Evolutionary conservation across 2,329 filamentous ascomycete genomes (phyloP).

Genomic region (Exophiala calicioides): DNA sequence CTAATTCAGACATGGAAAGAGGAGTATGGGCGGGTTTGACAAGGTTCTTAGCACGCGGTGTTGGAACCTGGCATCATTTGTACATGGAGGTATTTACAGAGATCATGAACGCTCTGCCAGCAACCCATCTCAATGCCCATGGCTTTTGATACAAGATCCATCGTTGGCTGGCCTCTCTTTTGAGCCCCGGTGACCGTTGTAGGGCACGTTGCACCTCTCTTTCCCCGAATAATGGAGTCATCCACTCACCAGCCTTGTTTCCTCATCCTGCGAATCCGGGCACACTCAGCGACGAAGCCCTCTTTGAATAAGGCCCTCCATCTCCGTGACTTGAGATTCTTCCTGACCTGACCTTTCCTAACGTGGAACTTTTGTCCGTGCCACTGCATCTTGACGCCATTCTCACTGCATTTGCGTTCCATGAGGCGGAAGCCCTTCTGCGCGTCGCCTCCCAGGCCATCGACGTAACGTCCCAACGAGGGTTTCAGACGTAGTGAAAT

Average conservation of each 20-base stretch:
- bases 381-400: conserved; percentile 38
- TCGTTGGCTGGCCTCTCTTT: no score
- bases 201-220: background rate
- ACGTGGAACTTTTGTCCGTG: conserved; percentile 44
- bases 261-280: conserved; percentile 46
- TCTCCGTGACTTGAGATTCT: conserved; percentile 40
- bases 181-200: no score
- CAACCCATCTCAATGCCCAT: no score
- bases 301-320: conserved; percentile 49
- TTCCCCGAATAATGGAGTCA: background rate
- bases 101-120: no score
- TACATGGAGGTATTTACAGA: no score
- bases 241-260: conserved; percentile 48
- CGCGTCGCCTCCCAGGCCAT: conserved; percentile 28
- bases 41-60: no score
- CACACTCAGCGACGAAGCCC: conserved; percentile 45
- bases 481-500: conserved; percentile 32
- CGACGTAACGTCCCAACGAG: conserved; percentile 32
- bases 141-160: no score
- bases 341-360: conserved; percentile 43
- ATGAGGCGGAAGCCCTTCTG: conserved; percentile 30
- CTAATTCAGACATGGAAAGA: no score
- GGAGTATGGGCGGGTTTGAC: no score
- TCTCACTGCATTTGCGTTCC: conserved; percentile 34
- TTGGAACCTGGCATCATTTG: no score